phyloP scores from a whole-genome alignment of 345 rosid genomes.

The Lagerstroemia speciosa region DNA sequence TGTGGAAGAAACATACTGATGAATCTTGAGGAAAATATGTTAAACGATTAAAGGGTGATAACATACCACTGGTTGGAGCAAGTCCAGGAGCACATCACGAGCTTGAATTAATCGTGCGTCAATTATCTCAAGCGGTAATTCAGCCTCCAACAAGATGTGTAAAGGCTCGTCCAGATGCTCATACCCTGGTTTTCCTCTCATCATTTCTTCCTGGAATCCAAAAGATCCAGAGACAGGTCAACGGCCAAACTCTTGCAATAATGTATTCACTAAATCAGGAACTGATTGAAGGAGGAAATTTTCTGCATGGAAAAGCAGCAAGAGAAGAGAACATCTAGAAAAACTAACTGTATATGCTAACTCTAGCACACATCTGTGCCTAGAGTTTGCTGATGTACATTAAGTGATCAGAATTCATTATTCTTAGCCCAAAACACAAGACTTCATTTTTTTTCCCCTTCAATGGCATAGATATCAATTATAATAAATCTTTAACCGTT shows the following conservation, averaged over 20 bases:
- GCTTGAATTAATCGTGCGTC: constrained; percentile 93
- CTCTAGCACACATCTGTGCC: too few relatives aligned
- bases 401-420: too few relatives aligned
- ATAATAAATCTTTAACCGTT: too few relatives aligned
- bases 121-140: constrained; percentile 78
- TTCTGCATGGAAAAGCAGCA: not conserved
- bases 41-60: not conserved
- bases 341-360: not conserved
- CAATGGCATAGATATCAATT: too few relatives aligned
- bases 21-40: not conserved
- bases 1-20: not conserved
- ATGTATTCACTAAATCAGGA: not conserved
- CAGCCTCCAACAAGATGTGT: constrained; percentile 90
- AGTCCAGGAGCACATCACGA: constrained; percentile 83
- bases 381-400: too few relatives aligned
- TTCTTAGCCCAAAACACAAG: too few relatives aligned
- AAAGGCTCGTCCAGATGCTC: constrained; percentile 95
- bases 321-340: not conserved
- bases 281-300: not conserved
- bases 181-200: constrained; percentile 96
- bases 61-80: constrained; percentile 80
- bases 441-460: too few relatives aligned
- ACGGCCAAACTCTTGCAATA: not conserved
- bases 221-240: not conserved
- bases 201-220: constrained; percentile 66